Evolutionary conservation across 2,329 filamentous ascomycete genomes (phyloP).

Genomic region (Penicillium vulpinum): DNA sequence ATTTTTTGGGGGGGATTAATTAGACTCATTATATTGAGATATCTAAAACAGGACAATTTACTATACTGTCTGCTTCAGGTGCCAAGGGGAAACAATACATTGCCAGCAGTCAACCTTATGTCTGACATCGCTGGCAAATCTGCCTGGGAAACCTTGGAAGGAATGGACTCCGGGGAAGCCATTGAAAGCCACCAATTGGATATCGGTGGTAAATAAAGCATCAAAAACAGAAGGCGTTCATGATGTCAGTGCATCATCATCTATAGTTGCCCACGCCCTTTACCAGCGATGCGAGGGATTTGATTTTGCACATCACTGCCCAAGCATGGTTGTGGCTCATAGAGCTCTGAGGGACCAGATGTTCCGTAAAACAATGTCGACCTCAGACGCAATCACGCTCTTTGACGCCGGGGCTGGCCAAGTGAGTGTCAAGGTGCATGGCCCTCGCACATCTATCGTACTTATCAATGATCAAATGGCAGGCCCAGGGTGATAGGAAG

Average conservation of each 20-base stretch:
- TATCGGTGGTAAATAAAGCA: neutral
- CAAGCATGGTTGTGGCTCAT: conserved; percentile 14
- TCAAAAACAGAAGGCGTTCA: conserved; percentile 3
- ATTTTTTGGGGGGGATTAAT: neutral
- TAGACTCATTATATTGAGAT: neutral
- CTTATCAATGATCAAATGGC: neutral
- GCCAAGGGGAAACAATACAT: neutral
- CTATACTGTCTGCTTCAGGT: neutral
- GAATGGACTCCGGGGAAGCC: conserved; percentile 4
- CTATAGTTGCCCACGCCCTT: neutral
- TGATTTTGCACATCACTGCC: neutral
- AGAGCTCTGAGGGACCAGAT: conserved; percentile 19
- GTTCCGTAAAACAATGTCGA: conserved; percentile 27
- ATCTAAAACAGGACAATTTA: neutral
- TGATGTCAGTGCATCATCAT: conserved; percentile 36
- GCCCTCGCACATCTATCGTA: neutral
- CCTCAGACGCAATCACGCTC: conserved; percentile 27
- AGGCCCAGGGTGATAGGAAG: conserved; percentile 33
- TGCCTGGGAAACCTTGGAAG: conserved; percentile 6
- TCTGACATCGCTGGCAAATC: neutral
- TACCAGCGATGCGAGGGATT: neutral
- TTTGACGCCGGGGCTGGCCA: conserved; percentile 35
- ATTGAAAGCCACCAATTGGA: conserved; percentile 1
- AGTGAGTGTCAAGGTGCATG: conserved; percentile 14
- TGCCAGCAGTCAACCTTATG: neutral